These are phyloP conservation scores for Basidiobolus meristosporus DNA, from an alignment of 371 early-diverging fungal species.

Conservation along the genomic window DNA sequence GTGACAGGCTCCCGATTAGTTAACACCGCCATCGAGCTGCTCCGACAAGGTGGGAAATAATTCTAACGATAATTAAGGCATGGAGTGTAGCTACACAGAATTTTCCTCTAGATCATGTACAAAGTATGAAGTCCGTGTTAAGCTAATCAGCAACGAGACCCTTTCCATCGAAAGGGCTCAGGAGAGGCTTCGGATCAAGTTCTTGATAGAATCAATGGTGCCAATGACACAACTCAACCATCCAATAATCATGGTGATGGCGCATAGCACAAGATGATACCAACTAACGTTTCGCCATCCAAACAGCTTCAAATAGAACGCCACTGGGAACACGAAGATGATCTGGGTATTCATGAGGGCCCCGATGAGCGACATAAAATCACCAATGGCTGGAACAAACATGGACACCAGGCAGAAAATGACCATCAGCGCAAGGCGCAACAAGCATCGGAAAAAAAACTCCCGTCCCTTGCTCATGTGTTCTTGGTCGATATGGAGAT, in stretches of 20 bases:
- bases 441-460: slow-evolving; percentile 15
- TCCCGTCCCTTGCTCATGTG: slow-evolving; percentile 6
- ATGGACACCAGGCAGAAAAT: slow-evolving; percentile 21
- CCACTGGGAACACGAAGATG: too few species aligned
- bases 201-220: slow-evolving; percentile 25
- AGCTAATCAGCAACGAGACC: too few species aligned
- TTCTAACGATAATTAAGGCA: too few species aligned
- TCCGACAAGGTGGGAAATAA: too few species aligned
- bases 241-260: slow-evolving; percentile 26
- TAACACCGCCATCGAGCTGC: too few species aligned
- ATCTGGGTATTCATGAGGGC: slow-evolving; percentile 49
- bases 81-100: too few species aligned
- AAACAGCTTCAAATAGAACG: slow-evolving; percentile 37
- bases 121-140: too few species aligned
- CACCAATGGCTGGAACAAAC: slow-evolving; percentile 48
- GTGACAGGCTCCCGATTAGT: too few species aligned
- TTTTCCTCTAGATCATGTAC: too few species aligned
- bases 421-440: slow-evolving; percentile 19
- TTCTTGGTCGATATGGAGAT: slow-evolving; percentile 1
- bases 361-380: slow-evolving; percentile 51
- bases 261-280: slow-evolving; percentile 17
- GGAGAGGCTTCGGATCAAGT: slow-evolving; percentile 20
- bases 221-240: slow-evolving; percentile 40
- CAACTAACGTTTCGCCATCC: slow-evolving; percentile 19
- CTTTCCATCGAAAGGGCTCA: too few species aligned